These are phyloP conservation scores for Vicia sativa DNA, from an alignment of 306 rosid genomes.

Conservation along the genomic window DNA sequence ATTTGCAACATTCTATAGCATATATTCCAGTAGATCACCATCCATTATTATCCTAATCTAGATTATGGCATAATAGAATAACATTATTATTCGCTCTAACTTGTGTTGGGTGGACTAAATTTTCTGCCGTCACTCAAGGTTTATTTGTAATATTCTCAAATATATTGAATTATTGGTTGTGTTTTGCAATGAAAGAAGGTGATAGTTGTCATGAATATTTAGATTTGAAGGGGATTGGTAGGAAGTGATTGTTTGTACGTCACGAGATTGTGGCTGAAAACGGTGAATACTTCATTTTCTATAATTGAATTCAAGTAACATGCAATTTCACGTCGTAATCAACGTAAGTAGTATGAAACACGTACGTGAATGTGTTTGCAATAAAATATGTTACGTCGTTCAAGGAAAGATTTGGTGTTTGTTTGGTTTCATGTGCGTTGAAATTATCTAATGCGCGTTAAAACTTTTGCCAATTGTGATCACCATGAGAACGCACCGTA, in stretches of 20 bases:
- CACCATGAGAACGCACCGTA: no score
- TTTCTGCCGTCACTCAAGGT: slow-evolving; percentile 20
- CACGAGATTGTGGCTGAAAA: slow-evolving; percentile 23
- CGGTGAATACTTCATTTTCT: background rate
- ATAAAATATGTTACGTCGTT: background rate
- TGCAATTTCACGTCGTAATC: slow-evolving; percentile 25
- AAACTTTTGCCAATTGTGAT: no score
- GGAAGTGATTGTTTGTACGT: background rate
- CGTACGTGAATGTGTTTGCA: background rate
- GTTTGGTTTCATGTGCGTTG: background rate
- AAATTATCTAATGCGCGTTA: background rate
- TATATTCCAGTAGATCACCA: slow-evolving; percentile 19
- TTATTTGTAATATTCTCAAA: slow-evolving; percentile 28
- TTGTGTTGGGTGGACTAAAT: slow-evolving; percentile 6
- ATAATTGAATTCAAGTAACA: background rate
- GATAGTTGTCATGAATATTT: background rate
- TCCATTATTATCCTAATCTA: slow-evolving; percentile 6
- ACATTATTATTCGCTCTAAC: slow-evolving; percentile 5
- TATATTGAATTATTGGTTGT: slow-evolving; percentile 14
- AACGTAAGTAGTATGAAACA: slow-evolving; percentile 2
- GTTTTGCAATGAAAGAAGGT: background rate
- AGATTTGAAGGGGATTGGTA: background rate
- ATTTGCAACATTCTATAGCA: slow-evolving; percentile 15
- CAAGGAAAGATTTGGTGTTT: slow-evolving; percentile 28
- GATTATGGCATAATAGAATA: slow-evolving; percentile 19